Percentiles rank a stretch among this genome's conserved stretches.
These are phyloP conservation scores for Lasiodiplodia hormozganensis DNA, from an alignment of 2,329 filamentous ascomycete species.

Conservation along the genomic window DNA sequence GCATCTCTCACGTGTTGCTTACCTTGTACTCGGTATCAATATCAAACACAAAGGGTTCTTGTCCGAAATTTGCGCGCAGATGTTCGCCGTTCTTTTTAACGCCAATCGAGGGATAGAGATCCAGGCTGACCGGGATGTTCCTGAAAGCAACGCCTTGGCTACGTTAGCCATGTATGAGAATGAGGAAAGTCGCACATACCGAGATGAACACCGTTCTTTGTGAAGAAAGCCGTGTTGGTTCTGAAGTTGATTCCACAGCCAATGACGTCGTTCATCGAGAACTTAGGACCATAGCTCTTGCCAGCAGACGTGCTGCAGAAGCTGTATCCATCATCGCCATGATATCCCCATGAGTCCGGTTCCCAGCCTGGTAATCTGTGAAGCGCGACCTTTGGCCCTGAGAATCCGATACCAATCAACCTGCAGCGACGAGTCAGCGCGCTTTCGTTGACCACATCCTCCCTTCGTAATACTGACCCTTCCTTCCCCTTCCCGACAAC, in stretches of 20 bases:
- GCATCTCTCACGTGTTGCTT: conserved; percentile 58
- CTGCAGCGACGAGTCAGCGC: conserved; percentile 38
- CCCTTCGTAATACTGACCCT: conserved; percentile 60
- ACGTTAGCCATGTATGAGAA: conserved; percentile 15
- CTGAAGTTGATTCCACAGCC: conserved; percentile 71
- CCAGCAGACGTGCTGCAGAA: conserved; percentile 65
- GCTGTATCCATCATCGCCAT: conserved; percentile 70
- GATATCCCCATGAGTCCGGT: conserved; percentile 69
- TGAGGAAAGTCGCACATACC: conserved; percentile 48
- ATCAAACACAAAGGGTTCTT: conserved; percentile 83
- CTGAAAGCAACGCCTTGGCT: conserved; percentile 72
- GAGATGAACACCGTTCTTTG: conserved; percentile 66
- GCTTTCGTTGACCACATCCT: not conserved
- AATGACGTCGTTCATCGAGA: conserved; percentile 65
- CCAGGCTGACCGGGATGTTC: conserved; percentile 62
- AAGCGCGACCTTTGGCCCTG: conserved; percentile 63
- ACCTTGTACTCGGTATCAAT: conserved; percentile 87
- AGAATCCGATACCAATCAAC: conserved; percentile 66
- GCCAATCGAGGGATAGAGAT: conserved; percentile 72
- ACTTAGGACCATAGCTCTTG: conserved; percentile 67
- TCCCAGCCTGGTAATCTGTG: conserved; percentile 71
- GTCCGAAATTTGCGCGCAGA: conserved; percentile 67
- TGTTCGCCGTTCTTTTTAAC: conserved; percentile 70
- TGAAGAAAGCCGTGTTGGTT: conserved; percentile 68
- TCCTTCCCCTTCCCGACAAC: conserved; percentile 72